Conservation (phyloP, 768 basidiomycete species). For the Tulasnella sp. region DNA sequence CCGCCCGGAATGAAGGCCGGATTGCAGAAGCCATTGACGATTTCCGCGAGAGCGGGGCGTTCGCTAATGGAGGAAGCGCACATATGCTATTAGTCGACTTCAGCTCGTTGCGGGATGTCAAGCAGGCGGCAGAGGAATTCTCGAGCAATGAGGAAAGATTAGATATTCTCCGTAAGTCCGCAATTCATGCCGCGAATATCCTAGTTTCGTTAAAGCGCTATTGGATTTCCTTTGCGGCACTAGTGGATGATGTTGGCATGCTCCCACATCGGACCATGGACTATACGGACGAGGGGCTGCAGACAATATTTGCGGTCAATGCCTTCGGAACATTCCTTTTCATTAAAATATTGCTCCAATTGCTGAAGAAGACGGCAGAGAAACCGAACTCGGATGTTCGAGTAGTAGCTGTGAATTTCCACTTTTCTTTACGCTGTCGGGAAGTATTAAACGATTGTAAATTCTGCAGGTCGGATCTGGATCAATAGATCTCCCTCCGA, state of each 20-base stretch:
- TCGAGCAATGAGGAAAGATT: slow-evolving; percentile 38
- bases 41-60: slow-evolving; percentile 24
- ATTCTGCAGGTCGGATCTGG: neutral
- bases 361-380: slow-evolving; percentile 39
- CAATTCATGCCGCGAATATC: no score
- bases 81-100: slow-evolving; percentile 43
- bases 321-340: slow-evolving; percentile 45
- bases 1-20: slow-evolving; percentile 25
- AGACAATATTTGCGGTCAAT: slow-evolving; percentile 19
- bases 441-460: neutral
- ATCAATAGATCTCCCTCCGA: neutral
- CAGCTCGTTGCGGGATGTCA: slow-evolving; percentile 36
- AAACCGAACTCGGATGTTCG: slow-evolving; percentile 44
- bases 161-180: slow-evolving; percentile 43
- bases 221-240: no score
- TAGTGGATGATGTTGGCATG: slow-evolving; percentile 49
- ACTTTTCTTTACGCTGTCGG: neutral
- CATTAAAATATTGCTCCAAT: slow-evolving; percentile 41
- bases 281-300: slow-evolving; percentile 8
- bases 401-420: slow-evolving; percentile 42
- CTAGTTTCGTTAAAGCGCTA: neutral
- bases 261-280: slow-evolving; percentile 21
- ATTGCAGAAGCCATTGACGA: slow-evolving; percentile 25
- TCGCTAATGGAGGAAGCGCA: slow-evolving; percentile 36
- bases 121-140: slow-evolving; percentile 38